These are phyloP conservation scores for Jackrogersella minutella DNA, from an alignment of 495 filamentous ascomycete genomes.

Conservation along the genomic window DNA sequence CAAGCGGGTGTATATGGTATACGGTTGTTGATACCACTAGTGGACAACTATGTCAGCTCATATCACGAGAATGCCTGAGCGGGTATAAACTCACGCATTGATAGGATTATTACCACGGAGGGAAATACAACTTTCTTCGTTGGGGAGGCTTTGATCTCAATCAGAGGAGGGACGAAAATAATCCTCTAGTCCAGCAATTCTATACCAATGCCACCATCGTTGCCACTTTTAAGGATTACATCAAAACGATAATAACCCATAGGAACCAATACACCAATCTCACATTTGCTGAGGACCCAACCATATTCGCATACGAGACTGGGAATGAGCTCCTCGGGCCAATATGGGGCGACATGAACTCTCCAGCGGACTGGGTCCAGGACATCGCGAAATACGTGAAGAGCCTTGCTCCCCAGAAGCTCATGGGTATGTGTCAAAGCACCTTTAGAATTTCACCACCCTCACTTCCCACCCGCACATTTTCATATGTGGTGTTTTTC, in stretches of 20 bases:
- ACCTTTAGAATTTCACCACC: neutral
- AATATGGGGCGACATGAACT: slow-evolving; percentile 58
- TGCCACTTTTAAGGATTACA: slow-evolving; percentile 60
- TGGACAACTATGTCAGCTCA: slow-evolving; percentile 54
- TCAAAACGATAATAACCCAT: slow-evolving; percentile 58
- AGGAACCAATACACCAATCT: slow-evolving; percentile 63
- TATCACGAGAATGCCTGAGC: neutral
- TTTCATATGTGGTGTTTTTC: neutral
- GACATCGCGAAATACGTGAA: slow-evolving; percentile 60
- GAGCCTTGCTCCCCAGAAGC: slow-evolving; percentile 58
- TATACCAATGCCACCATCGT: slow-evolving; percentile 61
- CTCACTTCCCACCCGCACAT: neutral
- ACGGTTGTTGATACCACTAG: slow-evolving; percentile 58
- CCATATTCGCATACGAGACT: slow-evolving; percentile 64
- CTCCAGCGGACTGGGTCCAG: slow-evolving; percentile 56
- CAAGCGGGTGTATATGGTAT: slow-evolving; percentile 61
- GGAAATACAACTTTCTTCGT: slow-evolving; percentile 65
- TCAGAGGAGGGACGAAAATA: slow-evolving; percentile 42
- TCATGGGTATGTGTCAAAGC: slow-evolving; percentile 39
- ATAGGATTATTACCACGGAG: slow-evolving; percentile 66
- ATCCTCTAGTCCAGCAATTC: slow-evolving; percentile 58
- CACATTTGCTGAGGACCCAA: slow-evolving; percentile 63
- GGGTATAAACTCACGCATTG: slow-evolving; percentile 20
- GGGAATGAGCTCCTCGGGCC: slow-evolving; percentile 63
- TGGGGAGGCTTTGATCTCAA: slow-evolving; percentile 61